Conservation (phyloP, 2,329 filamentous ascomycete genomes). For the Thelonectria discophora region DNA sequence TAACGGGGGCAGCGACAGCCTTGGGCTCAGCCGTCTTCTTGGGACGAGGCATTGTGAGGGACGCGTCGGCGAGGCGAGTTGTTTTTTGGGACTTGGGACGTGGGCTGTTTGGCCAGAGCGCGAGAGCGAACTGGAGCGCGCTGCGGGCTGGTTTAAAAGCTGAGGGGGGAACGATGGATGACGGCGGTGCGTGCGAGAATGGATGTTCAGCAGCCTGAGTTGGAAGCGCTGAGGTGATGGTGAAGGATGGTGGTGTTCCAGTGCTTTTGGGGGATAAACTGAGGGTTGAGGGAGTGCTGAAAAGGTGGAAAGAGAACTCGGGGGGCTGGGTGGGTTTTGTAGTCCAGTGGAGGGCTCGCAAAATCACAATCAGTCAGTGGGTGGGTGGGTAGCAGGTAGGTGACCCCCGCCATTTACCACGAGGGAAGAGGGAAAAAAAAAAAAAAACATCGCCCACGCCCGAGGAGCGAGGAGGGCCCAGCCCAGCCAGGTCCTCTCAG, state of each 20-base stretch:
- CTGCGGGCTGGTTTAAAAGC: conserved; percentile 4
- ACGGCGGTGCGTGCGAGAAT: conserved; percentile 9
- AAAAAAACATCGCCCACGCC: conserved; percentile 24
- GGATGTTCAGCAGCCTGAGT: too few relatives aligned
- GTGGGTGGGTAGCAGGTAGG: conserved; percentile 20
- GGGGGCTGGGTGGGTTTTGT: conserved; percentile 36
- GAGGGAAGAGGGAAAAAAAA: conserved; percentile 13
- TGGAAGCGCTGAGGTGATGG: conserved; percentile 32
- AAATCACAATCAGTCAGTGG: conserved; percentile 47
- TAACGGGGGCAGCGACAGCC: conserved; percentile 41
- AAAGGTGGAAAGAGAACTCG: conserved; percentile 41
- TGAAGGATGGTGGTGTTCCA: conserved; percentile 33
- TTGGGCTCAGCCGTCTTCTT: conserved; percentile 54
- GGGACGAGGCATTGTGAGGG: conserved; percentile 54
- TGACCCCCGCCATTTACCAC: conserved; percentile 18
- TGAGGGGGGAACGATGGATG: conserved; percentile 11
- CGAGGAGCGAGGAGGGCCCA: background rate
- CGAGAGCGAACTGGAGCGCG: conserved; percentile 4
- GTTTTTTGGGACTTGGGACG: background rate
- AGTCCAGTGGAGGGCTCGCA: conserved; percentile 45
- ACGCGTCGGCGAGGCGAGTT: background rate
- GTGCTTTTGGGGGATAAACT: conserved; percentile 41
- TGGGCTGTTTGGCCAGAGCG: conserved; percentile 9
- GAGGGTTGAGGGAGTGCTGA: conserved; percentile 43
- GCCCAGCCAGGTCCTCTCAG: too few relatives aligned